Base-by-base conservation (phyloP, 2,329 filamentous ascomycete species). In the Colletotrichum musicola region DNA sequence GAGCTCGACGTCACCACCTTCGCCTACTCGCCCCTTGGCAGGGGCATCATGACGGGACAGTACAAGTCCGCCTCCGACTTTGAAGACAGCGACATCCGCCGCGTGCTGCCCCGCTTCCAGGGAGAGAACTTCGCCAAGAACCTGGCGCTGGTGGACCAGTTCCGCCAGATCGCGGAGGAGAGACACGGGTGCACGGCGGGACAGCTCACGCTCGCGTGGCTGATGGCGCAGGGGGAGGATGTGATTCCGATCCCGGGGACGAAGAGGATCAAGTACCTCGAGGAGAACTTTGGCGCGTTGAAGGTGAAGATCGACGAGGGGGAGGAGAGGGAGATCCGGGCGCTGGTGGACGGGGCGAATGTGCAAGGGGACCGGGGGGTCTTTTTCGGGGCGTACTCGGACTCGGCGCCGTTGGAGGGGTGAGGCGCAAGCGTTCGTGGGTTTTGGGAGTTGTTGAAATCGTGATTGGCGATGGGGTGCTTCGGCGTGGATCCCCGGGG, bases 181-280 rank as follows among this genome's bases (percentile, higher is more conserved):
- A 80, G 78, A 69, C 90, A 92, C 77, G 83, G 74, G 6, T 82
- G 81, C 53, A 89, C 89, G 0, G 72, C 87, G 0, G 82, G 82
- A 1, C 86, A 93, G 74, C 74, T 93, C 38, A 85, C 87, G 1
- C 79, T 92, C 30, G 89, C 89, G 0, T 92, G 90, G 89, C 72
- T 92, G 64, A 73, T 90, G 71, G 84, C 84, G 4, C 88, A 91
- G 72, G 87, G 87, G 0, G 81, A 85, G 2, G 86, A 90, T 71
- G 81, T 92, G 57, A 85, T 89, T 73, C 87, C 90, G 0, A 92
- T 86, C 58, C 85, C 83, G 0, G 85, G 84, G 1, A 87, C 84
- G 0, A 85, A 82, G 75, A 83, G 75, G 62, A 75, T 83, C 44
- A 79, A 80, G 71, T 84, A 83, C 64, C 73, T 87, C 30, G 81